Evolutionary conservation across 2,329 filamentous ascomycete genomes (phyloP).

Genomic region (Cercospora sesami): DNA sequence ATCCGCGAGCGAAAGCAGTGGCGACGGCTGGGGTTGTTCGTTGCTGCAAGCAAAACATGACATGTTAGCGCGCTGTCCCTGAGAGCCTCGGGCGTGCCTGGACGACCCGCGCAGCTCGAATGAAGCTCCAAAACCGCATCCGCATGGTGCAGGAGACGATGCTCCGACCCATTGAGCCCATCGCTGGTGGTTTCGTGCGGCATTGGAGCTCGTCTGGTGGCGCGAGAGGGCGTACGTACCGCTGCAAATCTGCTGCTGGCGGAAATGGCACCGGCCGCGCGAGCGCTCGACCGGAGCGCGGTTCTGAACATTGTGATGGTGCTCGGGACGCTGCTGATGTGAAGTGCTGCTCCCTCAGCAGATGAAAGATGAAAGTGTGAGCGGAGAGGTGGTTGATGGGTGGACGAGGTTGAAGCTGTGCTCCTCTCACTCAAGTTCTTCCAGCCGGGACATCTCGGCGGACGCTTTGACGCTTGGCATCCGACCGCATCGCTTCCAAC

Average conservation of each 20-base stretch:
- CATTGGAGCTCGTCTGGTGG: constrained; percentile 48
- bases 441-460: constrained; percentile 9
- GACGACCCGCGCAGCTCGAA: constrained; percentile 40
- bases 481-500: constrained; percentile 3
- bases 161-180: constrained; percentile 45
- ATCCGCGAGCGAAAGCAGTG: constrained; percentile 72
- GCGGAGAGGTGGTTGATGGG: constrained; percentile 32
- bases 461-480: neutral
- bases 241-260: constrained; percentile 85
- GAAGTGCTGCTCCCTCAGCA: constrained; percentile 36
- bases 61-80: constrained; percentile 48
- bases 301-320: constrained; percentile 83
- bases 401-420: constrained; percentile 18
- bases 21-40: constrained; percentile 80
- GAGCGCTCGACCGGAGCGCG: constrained; percentile 95
- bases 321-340: constrained; percentile 44
- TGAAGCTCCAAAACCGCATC: constrained; percentile 38
- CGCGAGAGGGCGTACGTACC: constrained; percentile 67
- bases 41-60: constrained; percentile 62
- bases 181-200: constrained; percentile 32
- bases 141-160: constrained; percentile 43
- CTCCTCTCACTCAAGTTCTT: constrained; percentile 11
- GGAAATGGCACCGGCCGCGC: constrained; percentile 91
- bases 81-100: constrained; percentile 29
- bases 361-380: constrained; percentile 28